Conservation (phyloP, 106 monocot genomes). For the Apostasia shenzhenica region DNA sequence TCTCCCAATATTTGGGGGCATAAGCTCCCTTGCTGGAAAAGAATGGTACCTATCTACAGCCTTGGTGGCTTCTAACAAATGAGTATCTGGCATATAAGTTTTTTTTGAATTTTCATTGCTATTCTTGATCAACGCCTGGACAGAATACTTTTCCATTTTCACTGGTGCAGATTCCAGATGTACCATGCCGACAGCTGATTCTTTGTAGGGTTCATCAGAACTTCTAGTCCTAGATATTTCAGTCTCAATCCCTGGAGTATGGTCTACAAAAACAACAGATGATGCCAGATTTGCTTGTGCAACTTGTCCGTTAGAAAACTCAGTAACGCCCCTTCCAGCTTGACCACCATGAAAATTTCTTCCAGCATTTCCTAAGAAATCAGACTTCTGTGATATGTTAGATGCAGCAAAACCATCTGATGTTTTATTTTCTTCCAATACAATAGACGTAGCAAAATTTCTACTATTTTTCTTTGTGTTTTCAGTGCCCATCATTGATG, state of each 20-base stretch:
- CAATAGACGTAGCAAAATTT: constrained; percentile 22
- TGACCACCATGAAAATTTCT: constrained; percentile 12
- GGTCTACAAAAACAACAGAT: constrained; percentile 20
- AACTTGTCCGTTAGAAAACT: constrained; percentile 22
- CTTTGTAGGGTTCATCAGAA: constrained; percentile 24
- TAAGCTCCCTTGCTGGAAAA: constrained; percentile 25
- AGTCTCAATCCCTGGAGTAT: constrained; percentile 13
- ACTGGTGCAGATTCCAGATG: constrained; percentile 18
- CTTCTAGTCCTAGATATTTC: constrained; percentile 7
- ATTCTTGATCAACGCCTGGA: constrained; percentile 13
- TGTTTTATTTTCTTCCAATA: constrained; percentile 29
- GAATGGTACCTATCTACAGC: constrained; percentile 13
- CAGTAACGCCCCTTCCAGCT: constrained; percentile 11
- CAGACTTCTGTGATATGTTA: constrained; percentile 13
- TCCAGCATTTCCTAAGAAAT: constrained; percentile 10
- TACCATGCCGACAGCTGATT: constrained; percentile 12
- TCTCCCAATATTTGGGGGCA: constrained; percentile 11
- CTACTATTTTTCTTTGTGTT: constrained; percentile 38
- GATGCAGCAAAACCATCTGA: constrained; percentile 19
- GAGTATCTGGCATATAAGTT: constrained; percentile 19
- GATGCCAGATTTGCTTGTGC: constrained; percentile 23
- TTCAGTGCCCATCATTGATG: constrained; percentile 46
- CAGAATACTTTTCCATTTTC: constrained; percentile 8
- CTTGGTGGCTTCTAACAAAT: constrained; percentile 12
- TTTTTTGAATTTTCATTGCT: constrained; percentile 5